phyloP scores from a whole-genome alignment of 495 filamentous ascomycete species.

The Hypoxylon intermedium region DNA sequence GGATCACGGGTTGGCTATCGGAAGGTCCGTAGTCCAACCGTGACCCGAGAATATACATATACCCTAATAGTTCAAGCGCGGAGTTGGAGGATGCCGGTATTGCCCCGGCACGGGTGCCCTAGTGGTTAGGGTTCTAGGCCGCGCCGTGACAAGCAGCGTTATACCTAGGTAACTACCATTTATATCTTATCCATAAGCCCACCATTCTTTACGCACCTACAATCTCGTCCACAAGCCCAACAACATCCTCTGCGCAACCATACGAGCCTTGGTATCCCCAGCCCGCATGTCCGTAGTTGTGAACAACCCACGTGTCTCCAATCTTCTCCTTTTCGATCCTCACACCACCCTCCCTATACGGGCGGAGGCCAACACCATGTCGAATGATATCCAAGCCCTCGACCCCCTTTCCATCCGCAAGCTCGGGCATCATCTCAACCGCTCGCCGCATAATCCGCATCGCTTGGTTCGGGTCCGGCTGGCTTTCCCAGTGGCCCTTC shows the following conservation, averaged over 20 bases:
- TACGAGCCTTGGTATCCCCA: conserved; percentile 91
- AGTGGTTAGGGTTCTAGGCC: too few relatives aligned
- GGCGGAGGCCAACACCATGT: conserved; percentile 87
- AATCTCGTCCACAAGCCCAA: conserved; percentile 72
- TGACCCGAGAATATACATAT: too few relatives aligned
- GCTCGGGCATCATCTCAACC: conserved; percentile 71
- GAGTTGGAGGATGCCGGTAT: too few relatives aligned
- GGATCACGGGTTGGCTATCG: too few relatives aligned
- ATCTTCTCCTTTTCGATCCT: conserved; percentile 84
- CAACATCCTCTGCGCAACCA: conserved; percentile 76
- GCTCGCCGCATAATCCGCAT: conserved; percentile 87
- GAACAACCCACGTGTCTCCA: conserved; percentile 76
- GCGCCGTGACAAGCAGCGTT: too few relatives aligned
- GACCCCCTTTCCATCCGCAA: conserved; percentile 77
- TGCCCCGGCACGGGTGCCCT: too few relatives aligned
- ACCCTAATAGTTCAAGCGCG: too few relatives aligned
- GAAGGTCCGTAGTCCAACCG: too few relatives aligned
- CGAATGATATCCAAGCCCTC: conserved; percentile 85
- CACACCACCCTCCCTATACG: conserved; percentile 74
- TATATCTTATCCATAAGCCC: too few relatives aligned
- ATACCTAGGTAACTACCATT: too few relatives aligned
- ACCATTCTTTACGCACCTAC: too few relatives aligned
- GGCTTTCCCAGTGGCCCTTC: conserved; percentile 80
- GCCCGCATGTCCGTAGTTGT: conserved; percentile 96
- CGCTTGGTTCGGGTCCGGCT: conserved; percentile 81